phyloP scores from a whole-genome alignment of 2,329 filamentous ascomycete species.

The Penicillium sp. region DNA sequence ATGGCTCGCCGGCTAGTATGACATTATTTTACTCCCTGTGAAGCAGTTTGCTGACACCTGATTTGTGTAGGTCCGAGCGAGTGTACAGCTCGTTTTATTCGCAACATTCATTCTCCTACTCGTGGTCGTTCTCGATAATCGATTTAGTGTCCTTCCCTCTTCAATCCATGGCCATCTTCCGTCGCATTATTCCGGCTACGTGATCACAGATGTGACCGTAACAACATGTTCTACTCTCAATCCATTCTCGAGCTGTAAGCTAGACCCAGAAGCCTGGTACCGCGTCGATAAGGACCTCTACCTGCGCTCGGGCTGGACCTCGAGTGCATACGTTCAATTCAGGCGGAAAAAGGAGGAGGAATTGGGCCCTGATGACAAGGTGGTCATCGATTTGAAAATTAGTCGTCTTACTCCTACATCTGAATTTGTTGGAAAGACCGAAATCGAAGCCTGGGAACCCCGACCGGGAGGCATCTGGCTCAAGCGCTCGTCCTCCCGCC shows the following conservation, averaged over 20 bases:
- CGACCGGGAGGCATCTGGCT: constrained; percentile 79
- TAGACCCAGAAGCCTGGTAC: constrained; percentile 72
- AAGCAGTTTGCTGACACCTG: constrained; percentile 2
- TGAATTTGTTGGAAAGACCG: constrained; percentile 51
- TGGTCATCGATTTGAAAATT: constrained; percentile 76
- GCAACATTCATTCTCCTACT: constrained; percentile 66
- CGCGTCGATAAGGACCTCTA: constrained; percentile 88
- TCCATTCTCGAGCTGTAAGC: constrained; percentile 69
- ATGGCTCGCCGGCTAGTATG: constrained; percentile 47
- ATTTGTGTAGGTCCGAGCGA: constrained; percentile 55
- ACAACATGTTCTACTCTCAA: constrained; percentile 73
- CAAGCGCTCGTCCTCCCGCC: constrained; percentile 67
- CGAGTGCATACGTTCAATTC: constrained; percentile 76
- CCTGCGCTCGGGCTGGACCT: constrained; percentile 69
- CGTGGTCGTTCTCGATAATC: constrained; percentile 79
- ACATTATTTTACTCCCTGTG: neutral
- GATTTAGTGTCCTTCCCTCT: constrained; percentile 80
- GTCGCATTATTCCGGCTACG: constrained; percentile 75
- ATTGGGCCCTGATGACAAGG: constrained; percentile 67
- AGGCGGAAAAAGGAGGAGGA: constrained; percentile 84
- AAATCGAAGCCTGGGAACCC: constrained; percentile 71
- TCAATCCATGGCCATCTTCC: constrained; percentile 85
- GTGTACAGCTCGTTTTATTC: constrained; percentile 70
- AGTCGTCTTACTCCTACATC: constrained; percentile 67
- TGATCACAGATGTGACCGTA: constrained; percentile 82